phyloP scores from a whole-genome alignment of 441 rosid genomes.

The Syzygium syzygioides region DNA sequence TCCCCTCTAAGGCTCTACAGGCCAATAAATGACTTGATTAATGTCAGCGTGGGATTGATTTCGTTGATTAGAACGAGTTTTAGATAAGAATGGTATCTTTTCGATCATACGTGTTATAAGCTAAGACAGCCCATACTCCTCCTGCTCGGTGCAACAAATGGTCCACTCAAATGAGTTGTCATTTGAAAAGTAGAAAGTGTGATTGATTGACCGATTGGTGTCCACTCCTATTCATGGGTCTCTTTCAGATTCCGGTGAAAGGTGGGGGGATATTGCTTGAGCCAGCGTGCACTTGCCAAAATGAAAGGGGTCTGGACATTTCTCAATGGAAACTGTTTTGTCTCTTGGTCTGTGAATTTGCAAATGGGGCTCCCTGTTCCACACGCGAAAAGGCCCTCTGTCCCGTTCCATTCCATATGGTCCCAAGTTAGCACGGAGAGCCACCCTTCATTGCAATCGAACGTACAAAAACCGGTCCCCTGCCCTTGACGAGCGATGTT shows the following conservation, averaged over 20 bases:
- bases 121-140: neutral
- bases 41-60: neutral
- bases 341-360: neutral
- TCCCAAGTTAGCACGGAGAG: neutral
- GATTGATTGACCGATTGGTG: neutral
- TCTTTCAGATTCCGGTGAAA: neutral
- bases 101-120: neutral
- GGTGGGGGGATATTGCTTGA: neutral
- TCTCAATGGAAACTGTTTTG: neutral
- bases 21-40: neutral
- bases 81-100: neutral
- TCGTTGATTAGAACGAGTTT: neutral
- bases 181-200: no score
- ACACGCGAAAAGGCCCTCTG: neutral
- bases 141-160: neutral
- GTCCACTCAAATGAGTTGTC: neutral
- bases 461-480: neutral
- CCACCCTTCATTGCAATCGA: neutral
- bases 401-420: neutral
- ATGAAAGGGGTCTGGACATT: neutral
- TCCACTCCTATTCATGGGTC: neutral
- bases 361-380: neutral
- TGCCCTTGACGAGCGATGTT: neutral
- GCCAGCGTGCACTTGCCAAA: neutral
- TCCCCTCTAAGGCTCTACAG: neutral